These are phyloP conservation scores for Ampelocalamus luodianensis DNA, from an alignment of 176 grass and related monocot genomes.

Conservation along the genomic window DNA sequence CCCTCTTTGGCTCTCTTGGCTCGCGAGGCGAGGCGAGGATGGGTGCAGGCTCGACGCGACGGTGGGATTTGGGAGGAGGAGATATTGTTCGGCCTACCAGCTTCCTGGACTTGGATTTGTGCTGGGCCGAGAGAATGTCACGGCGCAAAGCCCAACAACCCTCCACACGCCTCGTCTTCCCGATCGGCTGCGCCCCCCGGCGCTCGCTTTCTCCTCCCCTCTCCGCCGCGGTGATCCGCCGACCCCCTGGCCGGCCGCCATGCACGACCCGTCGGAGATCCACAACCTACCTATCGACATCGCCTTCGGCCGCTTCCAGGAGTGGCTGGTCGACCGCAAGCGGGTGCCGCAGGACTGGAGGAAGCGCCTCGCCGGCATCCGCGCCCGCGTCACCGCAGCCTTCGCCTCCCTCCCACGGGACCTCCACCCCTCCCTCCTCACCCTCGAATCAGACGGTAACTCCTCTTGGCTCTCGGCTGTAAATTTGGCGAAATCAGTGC, in stretches of 20 bases:
- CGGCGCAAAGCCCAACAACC: background rate
- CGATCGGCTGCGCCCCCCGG: slow-evolving; percentile 31
- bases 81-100: background rate
- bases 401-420: slow-evolving; percentile 66
- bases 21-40: too few species aligned
- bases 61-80: too few species aligned
- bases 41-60: too few species aligned
- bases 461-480: background rate
- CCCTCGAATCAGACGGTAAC: slow-evolving; percentile 73
- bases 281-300: slow-evolving; percentile 89
- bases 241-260: slow-evolving; percentile 16
- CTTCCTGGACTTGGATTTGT: background rate
- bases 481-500: background rate
- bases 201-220: background rate
- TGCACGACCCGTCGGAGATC: slow-evolving; percentile 77
- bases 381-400: slow-evolving; percentile 64
- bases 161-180: background rate
- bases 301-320: slow-evolving; percentile 79
- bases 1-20: too few species aligned
- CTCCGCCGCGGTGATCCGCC: background rate
- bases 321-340: slow-evolving; percentile 99
- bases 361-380: slow-evolving; percentile 67
- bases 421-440: slow-evolving; percentile 71
- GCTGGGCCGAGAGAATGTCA: background rate
- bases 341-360: slow-evolving; percentile 90